A percentile compares a stretch with the other conserved stretches of the same genome.
Evolutionary conservation across 208 protist species (phyloP).

Genomic region (Novymonas esmeraldas): DNA sequence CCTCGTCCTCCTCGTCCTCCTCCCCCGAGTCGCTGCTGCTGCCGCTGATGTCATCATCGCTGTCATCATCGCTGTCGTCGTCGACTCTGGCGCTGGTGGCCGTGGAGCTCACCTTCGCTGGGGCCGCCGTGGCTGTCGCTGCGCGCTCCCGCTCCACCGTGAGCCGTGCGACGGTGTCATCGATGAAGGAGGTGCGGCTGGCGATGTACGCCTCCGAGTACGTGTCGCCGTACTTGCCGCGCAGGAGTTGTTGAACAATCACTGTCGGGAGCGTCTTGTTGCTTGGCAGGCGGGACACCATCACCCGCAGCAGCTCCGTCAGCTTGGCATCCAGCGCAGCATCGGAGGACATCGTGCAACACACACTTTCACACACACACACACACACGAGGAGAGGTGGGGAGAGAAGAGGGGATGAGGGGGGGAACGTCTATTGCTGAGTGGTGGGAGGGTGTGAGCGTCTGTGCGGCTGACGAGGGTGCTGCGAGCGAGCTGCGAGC

Average conservation of each 20-base stretch:
- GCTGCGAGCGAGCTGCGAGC: too few relatives aligned
- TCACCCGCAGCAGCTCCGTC: constrained; percentile 56
- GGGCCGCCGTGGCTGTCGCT: background rate
- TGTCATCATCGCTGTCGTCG: background rate
- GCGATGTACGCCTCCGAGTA: constrained; percentile 67
- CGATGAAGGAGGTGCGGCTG: constrained; percentile 52
- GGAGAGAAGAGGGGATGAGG: background rate
- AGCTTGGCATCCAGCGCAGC: constrained; percentile 70
- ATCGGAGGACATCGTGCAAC: constrained; percentile 19
- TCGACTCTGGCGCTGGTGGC: background rate
- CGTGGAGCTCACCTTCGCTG: background rate
- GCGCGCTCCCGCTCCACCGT: constrained; percentile 26
- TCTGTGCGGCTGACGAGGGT: background rate
- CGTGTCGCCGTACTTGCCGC: constrained; percentile 54
- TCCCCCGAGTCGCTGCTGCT: constrained; percentile 26
- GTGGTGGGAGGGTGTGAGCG: background rate
- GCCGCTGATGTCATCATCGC: constrained; percentile 22
- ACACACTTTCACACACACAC: background rate
- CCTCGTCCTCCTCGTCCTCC: constrained; percentile 20
- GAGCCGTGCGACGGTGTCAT: constrained; percentile 44
- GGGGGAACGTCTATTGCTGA: background rate
- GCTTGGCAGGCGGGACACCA: constrained; percentile 66
- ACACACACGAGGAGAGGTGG: background rate
- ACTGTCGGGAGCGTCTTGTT: constrained; percentile 74
- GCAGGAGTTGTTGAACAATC: constrained; percentile 74